These are phyloP conservation scores for Ajuga chamaepitys DNA, from an alignment of 257 asterid species.

Conservation along the genomic window DNA sequence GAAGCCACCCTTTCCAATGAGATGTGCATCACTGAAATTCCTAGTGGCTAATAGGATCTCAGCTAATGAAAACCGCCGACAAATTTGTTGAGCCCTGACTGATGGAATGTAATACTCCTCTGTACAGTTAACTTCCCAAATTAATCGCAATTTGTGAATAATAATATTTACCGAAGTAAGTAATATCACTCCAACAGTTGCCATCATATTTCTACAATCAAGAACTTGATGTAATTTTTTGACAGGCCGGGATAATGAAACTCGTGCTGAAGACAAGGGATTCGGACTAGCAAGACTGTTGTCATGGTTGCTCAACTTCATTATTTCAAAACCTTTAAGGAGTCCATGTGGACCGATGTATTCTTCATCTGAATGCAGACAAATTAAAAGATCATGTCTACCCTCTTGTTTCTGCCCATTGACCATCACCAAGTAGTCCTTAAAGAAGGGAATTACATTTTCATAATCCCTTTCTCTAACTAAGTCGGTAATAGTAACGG, in stretches of 20 bases:
- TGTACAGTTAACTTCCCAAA: conserved; percentile 14
- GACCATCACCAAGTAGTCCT: conserved; percentile 24
- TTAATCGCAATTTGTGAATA: conserved; percentile 13
- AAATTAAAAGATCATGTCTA: conserved; percentile 11
- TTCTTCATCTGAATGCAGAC: conserved; percentile 13
- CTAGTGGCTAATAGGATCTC: conserved; percentile 25
- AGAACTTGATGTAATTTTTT: background rate
- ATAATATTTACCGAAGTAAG: conserved; percentile 19
- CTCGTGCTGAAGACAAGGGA: background rate
- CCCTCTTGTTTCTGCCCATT: background rate
- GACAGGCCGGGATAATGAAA: background rate
- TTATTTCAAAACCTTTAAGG: conserved; percentile 29
- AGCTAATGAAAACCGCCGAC: conserved; percentile 29
- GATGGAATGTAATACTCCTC: conserved; percentile 11
- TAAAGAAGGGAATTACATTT: background rate
- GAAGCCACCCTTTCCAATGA: conserved; percentile 41
- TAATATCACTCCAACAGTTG: conserved; percentile 12
- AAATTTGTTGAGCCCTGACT: background rate
- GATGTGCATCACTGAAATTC: conserved; percentile 17
- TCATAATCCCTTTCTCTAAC: too few relatives aligned
- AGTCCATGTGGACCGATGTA: conserved; percentile 1
- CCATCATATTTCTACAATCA: conserved; percentile 15
- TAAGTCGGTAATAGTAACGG: too few relatives aligned
- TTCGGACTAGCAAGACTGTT: conserved; percentile 18
- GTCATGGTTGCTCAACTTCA: conserved; percentile 25